Evolutionary conservation across 257 asterid species (phyloP).

Genomic region (Paraleonurus japonicus): DNA sequence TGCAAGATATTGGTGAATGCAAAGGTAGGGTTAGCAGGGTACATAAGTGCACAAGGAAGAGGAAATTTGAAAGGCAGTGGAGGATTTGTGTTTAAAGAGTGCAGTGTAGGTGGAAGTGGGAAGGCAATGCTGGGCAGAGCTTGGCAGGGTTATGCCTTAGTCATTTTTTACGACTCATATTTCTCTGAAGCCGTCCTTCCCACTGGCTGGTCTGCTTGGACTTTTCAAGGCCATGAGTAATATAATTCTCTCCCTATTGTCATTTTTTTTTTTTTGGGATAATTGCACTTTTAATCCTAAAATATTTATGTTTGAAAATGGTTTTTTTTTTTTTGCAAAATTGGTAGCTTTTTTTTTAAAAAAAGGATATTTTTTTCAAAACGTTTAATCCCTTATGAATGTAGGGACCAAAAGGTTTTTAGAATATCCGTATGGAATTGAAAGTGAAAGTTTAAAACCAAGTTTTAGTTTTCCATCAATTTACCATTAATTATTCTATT

Average conservation of each 20-base stretch:
- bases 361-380: too few relatives aligned
- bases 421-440: too few relatives aligned
- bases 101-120: constrained; percentile 52
- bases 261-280: too few relatives aligned
- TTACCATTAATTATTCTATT: too few relatives aligned
- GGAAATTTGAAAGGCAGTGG: background rate
- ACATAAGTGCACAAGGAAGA: constrained; percentile 54
- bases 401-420: too few relatives aligned
- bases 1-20: constrained; percentile 31
- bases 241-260: background rate
- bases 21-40: constrained; percentile 18
- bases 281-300: too few relatives aligned
- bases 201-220: constrained; percentile 49
- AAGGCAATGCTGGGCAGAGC: constrained; percentile 47
- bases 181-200: constrained; percentile 26
- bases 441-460: too few relatives aligned
- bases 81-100: constrained; percentile 59
- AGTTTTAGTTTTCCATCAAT: too few relatives aligned
- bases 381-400: too few relatives aligned
- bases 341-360: too few relatives aligned
- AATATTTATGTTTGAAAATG: too few relatives aligned
- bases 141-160: constrained; percentile 29
- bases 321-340: too few relatives aligned
- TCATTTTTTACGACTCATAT: constrained; percentile 15
- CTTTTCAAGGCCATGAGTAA: constrained; percentile 36